These are phyloP conservation scores for Penicillium digitatum DNA, from an alignment of 2,329 filamentous ascomycete genomes.

Conservation along the genomic window DNA sequence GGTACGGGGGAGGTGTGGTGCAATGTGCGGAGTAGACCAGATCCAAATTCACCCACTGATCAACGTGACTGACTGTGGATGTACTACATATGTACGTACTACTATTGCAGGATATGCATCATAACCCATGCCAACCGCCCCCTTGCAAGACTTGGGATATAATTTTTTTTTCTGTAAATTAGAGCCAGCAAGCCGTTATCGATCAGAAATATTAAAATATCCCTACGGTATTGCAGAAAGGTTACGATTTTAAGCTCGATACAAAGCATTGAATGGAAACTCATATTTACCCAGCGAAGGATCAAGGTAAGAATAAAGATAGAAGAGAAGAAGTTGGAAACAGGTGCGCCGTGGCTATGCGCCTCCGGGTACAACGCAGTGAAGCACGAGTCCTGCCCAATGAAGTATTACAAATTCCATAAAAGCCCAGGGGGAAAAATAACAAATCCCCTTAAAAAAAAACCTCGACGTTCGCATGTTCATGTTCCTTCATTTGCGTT, in stretches of 20 bases:
- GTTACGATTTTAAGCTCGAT: neutral
- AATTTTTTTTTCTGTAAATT: neutral
- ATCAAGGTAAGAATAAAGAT: constrained; percentile 14
- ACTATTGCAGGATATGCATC: neutral
- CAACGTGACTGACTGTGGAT: neutral
- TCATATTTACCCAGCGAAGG: constrained; percentile 11
- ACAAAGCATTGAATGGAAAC: neutral
- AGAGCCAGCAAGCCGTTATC: neutral
- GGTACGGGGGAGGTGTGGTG: neutral
- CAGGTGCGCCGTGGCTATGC: constrained; percentile 15
- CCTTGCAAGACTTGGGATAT: neutral
- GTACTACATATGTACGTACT: neutral
- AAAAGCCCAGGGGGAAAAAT: constrained; percentile 1
- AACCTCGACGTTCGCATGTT: constrained; percentile 17
- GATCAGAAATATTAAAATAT: too few relatives aligned
- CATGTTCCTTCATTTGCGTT: constrained; percentile 18
- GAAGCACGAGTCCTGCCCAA: constrained; percentile 6
- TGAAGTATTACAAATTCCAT: constrained; percentile 17
- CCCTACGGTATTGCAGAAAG: neutral
- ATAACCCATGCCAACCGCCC: neutral
- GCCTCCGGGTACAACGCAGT: constrained; percentile 3
- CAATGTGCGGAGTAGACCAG: neutral
- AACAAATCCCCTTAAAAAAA: neutral
- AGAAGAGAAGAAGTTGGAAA: constrained; percentile 3
- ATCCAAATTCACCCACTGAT: neutral